phyloP scores from a whole-genome alignment of 2,329 filamentous ascomycete species.

The Geosmithia putterillii region DNA sequence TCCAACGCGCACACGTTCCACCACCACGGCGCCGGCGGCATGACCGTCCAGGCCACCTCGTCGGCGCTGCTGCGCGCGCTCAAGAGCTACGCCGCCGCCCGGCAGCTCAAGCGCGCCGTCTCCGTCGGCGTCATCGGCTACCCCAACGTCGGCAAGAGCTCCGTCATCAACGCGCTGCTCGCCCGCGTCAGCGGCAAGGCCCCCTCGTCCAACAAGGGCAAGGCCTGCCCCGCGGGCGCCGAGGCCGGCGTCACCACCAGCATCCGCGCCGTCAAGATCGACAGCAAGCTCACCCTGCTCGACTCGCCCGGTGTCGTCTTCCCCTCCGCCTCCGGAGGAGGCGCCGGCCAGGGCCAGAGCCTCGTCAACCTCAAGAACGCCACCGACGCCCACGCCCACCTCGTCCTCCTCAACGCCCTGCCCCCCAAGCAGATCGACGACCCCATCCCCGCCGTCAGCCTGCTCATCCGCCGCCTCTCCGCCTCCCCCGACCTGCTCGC shows the following conservation, averaged over 20 bases:
- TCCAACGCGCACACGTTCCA: conserved; percentile 85
- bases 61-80: conserved; percentile 76
- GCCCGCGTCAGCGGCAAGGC: conserved; percentile 60
- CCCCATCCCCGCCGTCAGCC: conserved; percentile 71
- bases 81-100: conserved; percentile 74
- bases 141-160: conserved; percentile 92
- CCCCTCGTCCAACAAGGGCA: conserved; percentile 22
- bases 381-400: conserved; percentile 66
- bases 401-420: conserved; percentile 81
- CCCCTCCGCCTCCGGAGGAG: conserved; percentile 52
- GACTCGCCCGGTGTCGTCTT: conserved; percentile 95
- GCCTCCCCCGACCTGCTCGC: conserved; percentile 59
- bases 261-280: conserved; percentile 82
- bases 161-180: conserved; percentile 86
- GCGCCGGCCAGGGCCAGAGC: conserved; percentile 16
- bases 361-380: conserved; percentile 44
- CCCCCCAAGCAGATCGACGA: conserved; percentile 92
- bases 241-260: conserved; percentile 88
- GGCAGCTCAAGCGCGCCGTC: conserved; percentile 77
- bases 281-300: conserved; percentile 85
- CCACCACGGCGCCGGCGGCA: conserved; percentile 52
- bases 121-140: conserved; percentile 92
- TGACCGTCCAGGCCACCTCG: conserved; percentile 78
- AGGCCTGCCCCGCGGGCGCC: conserved; percentile 74
- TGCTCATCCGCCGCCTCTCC: conserved; percentile 74